Conservation (phyloP, 2,329 filamentous ascomycete species). For the Colletotrichum eleusines region DNA sequence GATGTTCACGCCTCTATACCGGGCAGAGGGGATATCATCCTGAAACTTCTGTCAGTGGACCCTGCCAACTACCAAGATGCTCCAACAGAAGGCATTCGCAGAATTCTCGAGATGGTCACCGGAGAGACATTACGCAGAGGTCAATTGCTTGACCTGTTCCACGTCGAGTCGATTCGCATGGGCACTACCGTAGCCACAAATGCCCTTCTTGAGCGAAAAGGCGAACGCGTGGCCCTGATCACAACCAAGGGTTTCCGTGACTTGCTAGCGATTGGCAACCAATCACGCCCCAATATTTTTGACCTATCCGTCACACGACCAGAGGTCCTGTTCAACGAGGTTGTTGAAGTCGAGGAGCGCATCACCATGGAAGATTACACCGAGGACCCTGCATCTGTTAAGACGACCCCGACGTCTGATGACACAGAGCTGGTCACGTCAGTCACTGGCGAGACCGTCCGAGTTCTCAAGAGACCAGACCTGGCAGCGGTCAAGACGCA, state of each 20-base stretch:
- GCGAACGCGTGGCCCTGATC: constrained; percentile 77
- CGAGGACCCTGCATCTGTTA: constrained; percentile 71
- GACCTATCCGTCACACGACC: constrained; percentile 77
- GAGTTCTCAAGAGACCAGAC: constrained; percentile 72
- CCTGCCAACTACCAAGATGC: constrained; percentile 80
- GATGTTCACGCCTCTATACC: constrained; percentile 76
- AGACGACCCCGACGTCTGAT: constrained; percentile 55
- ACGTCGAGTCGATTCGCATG: constrained; percentile 77
- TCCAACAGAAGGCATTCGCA: constrained; percentile 77
- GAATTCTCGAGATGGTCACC: constrained; percentile 52
- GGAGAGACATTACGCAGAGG: constrained; percentile 51
- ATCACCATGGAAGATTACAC: constrained; percentile 81
- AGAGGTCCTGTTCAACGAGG: constrained; percentile 76
- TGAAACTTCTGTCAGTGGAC: constrained; percentile 80
- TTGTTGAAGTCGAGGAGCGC: constrained; percentile 80
- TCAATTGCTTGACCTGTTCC: constrained; percentile 50
- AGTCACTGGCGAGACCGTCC: constrained; percentile 75
- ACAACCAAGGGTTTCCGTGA: constrained; percentile 81
- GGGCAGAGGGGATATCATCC: constrained; percentile 74
- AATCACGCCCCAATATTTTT: constrained; percentile 79
- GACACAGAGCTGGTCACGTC: constrained; percentile 69
- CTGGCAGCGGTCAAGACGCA: constrained; percentile 65
- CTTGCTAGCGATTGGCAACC: constrained; percentile 78
- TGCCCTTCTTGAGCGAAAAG: constrained; percentile 80
- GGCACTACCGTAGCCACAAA: constrained; percentile 86